A percentile compares a stretch with the other conserved stretches of the same genome.
phyloP scores from a whole-genome alignment of 768 basidiomycete species.

The Phaeotremella fagi region DNA sequence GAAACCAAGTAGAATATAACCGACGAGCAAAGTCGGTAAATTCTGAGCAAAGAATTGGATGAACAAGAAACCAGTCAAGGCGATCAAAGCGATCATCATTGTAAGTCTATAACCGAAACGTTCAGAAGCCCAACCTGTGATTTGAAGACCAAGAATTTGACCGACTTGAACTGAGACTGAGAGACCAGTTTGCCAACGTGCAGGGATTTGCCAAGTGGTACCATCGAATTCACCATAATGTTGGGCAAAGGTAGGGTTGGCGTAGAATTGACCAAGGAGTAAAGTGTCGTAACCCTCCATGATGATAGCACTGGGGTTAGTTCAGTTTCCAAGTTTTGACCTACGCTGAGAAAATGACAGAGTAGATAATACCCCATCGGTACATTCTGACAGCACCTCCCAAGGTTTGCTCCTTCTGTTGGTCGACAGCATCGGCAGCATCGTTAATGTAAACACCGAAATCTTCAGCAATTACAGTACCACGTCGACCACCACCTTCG shows the following conservation, averaged over 20 bases:
- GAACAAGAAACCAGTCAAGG: neutral
- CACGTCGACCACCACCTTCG: too few species aligned
- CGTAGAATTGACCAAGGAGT: slow-evolving; percentile 14
- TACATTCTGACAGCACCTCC: too few species aligned
- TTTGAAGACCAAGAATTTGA: slow-evolving; percentile 36
- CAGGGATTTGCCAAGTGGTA: slow-evolving; percentile 21
- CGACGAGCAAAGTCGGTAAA: slow-evolving; percentile 32
- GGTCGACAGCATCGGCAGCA: too few species aligned
- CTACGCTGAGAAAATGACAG: too few species aligned
- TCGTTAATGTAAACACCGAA: too few species aligned
- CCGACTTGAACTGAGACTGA: slow-evolving; percentile 40
- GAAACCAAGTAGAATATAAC: slow-evolving; percentile 38
- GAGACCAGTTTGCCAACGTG: slow-evolving; percentile 47
- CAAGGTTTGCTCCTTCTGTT: too few species aligned
- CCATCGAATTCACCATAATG: slow-evolving; percentile 22
- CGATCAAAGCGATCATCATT: neutral
- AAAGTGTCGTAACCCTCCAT: slow-evolving; percentile 40
- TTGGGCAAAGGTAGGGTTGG: slow-evolving; percentile 30
- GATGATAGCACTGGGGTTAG: too few species aligned
- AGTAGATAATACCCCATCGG: too few species aligned
- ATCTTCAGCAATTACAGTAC: too few species aligned
- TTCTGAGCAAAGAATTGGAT: slow-evolving; percentile 26
- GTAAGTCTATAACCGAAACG: slow-evolving; percentile 21
- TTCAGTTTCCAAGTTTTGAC: too few species aligned
- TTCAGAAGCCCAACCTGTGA: slow-evolving; percentile 26